These are phyloP conservation scores for Curvularia verruculosa DNA, from an alignment of 2,329 filamentous ascomycete species.

Conservation along the genomic window DNA sequence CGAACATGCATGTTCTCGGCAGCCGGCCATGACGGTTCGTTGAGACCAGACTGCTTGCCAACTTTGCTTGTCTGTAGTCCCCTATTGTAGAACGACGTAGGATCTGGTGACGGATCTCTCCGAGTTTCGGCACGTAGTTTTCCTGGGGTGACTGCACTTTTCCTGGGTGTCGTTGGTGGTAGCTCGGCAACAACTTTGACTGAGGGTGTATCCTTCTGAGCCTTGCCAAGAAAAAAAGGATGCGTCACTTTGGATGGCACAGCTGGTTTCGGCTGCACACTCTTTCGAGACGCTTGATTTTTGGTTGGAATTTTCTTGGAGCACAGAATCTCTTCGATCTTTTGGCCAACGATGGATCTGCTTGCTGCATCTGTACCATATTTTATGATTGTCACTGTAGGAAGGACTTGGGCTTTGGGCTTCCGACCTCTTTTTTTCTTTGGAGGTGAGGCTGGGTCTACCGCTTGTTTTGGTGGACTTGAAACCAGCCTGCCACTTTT, in stretches of 20 bases:
- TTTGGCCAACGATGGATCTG: conserved; percentile 60
- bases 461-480: conserved; percentile 38
- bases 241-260: conserved; percentile 60
- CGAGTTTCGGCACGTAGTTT: conserved; percentile 50
- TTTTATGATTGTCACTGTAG: conserved; percentile 60
- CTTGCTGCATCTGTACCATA: conserved; percentile 62
- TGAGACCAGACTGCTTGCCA: conserved; percentile 69
- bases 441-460: conserved; percentile 46
- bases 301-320: conserved; percentile 34
- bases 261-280: conserved; percentile 36
- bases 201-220: conserved; percentile 35
- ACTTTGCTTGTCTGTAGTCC: conserved; percentile 29
- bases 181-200: conserved; percentile 16
- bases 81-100: conserved; percentile 28
- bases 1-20: conserved; percentile 59
- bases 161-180: conserved; percentile 29
- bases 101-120: conserved; percentile 23
- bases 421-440: conserved; percentile 50
- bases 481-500: conserved; percentile 56
- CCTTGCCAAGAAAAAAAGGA: conserved; percentile 72
- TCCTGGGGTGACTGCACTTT: conserved; percentile 55
- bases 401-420: conserved; percentile 33
- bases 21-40: conserved; percentile 74
- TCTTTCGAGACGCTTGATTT: conserved; percentile 26
- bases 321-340: conserved; percentile 68